Evolutionary conservation across 495 filamentous ascomycete species (phyloP).

Genomic region (Oidiodendron maius): DNA sequence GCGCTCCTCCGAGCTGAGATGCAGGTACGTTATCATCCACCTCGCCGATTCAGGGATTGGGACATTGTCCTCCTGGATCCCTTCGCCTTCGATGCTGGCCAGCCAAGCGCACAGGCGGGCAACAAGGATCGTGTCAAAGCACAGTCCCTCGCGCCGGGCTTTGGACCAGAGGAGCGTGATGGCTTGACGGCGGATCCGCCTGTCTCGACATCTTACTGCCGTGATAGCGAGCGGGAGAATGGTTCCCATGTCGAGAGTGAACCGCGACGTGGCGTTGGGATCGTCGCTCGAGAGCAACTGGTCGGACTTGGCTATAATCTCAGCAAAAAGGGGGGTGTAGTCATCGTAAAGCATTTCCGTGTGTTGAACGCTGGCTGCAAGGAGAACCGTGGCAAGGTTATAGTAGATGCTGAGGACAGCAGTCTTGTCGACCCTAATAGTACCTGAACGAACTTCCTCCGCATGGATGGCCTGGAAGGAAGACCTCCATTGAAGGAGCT

Average conservation of each 20-base stretch:
- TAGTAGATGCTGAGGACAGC: conserved; percentile 23
- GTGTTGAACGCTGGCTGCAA: conserved; percentile 20
- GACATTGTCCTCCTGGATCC: conserved; percentile 19
- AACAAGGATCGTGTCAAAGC: conserved; percentile 24
- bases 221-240: conserved; percentile 32
- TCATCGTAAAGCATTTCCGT: conserved; percentile 21
- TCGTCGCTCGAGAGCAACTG: conserved; percentile 19
- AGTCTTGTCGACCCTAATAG: conserved; percentile 7
- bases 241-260: conserved; percentile 31
- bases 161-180: conserved; percentile 32
- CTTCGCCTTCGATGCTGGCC: conserved; percentile 21
- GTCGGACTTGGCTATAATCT: conserved; percentile 20
- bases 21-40: conserved; percentile 20
- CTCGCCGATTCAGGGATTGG: conserved; percentile 16
- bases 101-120: conserved; percentile 22
- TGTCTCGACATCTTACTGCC: conserved; percentile 39
- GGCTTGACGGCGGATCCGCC: conserved; percentile 36
- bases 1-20: conserved; percentile 21
- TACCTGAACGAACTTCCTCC: conserved; percentile 14
- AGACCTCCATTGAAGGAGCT: conserved; percentile 20
- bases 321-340: conserved; percentile 16
- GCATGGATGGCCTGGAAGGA: conserved; percentile 16
- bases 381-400: conserved; percentile 22
- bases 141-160: conserved; percentile 41
- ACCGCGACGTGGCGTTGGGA: conserved; percentile 18